Evolutionary conservation across 1,139 yeast species (phyloP).

Genomic region (Suhomyces taliae): DNA sequence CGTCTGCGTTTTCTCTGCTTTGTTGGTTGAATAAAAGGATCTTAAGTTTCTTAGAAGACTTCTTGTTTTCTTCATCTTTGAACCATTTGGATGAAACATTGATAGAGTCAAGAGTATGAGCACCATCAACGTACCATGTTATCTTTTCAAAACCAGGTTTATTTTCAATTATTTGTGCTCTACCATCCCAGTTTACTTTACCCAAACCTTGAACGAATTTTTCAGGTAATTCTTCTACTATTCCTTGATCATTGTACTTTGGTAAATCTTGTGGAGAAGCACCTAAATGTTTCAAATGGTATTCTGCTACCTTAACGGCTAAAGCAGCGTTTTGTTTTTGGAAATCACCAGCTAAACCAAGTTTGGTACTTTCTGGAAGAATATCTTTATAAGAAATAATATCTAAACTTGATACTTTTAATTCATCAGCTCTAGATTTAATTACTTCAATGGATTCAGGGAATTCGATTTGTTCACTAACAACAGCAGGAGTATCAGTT

Average conservation of each 20-base stretch:
- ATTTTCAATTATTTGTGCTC: constrained; percentile 73
- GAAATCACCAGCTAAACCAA: constrained; percentile 87
- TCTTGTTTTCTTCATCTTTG: constrained; percentile 24
- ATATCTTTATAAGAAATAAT: constrained; percentile 47
- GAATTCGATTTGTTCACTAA: constrained; percentile 54
- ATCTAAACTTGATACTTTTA: constrained; percentile 49
- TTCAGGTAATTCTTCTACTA: constrained; percentile 46
- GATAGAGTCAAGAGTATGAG: constrained; percentile 89
- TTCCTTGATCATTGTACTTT: constrained; percentile 19
- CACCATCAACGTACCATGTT: constrained; percentile 90
- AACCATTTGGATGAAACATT: constrained; percentile 83
- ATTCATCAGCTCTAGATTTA: constrained; percentile 64
- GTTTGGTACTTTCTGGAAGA: constrained; percentile 35
- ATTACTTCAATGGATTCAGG: constrained; percentile 55
- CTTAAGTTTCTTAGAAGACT: constrained; percentile 20
- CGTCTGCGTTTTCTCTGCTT: constrained; percentile 75
- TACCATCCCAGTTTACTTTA: constrained; percentile 84
- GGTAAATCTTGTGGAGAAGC: constrained; percentile 24
- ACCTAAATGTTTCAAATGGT: constrained; percentile 58
- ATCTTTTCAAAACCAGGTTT: constrained; percentile 43
- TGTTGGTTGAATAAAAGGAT: constrained; percentile 90
- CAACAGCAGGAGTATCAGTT: constrained; percentile 62
- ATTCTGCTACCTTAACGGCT: constrained; percentile 72
- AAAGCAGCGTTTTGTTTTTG: constrained; percentile 85
- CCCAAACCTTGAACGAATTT: constrained; percentile 66